Evolutionary conservation across 345 rosid species (phyloP).

Genomic region (Arabis alpina): DNA sequence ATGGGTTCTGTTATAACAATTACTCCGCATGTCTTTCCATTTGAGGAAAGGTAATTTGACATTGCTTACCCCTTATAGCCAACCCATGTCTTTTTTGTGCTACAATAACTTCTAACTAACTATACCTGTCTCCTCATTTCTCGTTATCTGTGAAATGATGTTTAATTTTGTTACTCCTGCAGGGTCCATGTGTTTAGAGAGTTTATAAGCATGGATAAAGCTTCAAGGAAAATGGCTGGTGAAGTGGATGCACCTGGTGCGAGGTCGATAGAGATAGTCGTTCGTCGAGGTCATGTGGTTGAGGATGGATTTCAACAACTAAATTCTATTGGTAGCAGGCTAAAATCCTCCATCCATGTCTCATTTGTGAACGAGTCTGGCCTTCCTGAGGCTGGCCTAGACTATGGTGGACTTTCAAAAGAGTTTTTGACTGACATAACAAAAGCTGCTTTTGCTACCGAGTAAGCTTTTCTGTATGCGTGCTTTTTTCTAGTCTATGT

Average conservation of each 20-base stretch:
- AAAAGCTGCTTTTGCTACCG: conserved; percentile 87
- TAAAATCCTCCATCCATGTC: conserved; percentile 91
- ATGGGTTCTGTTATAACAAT: conserved; percentile 72
- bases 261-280: conserved; percentile 78
- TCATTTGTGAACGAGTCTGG: conserved; percentile 97
- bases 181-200: conserved; percentile 98
- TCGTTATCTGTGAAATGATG: conserved; percentile 15
- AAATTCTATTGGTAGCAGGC: conserved; percentile 78
- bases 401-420: conserved; percentile 95
- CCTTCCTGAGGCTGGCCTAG: conserved; percentile 98
- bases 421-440: conserved; percentile 97
- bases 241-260: conserved; percentile 87
- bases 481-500: conserved; percentile 18
- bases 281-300: conserved; percentile 87
- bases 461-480: conserved; percentile 60
- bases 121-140: conserved; percentile 16
- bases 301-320: conserved; percentile 93
- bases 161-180: conserved; percentile 46
- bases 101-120: conserved; percentile 1
- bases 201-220: conserved; percentile 89
- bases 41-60: conserved; percentile 80
- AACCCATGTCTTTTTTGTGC: conserved; percentile 20
- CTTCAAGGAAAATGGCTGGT: conserved; percentile 85
- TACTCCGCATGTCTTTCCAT: conserved; percentile 91
- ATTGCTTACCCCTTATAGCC: conserved; percentile 12